Percentiles rank a stretch among this genome's conserved stretches.
These are phyloP conservation scores for Cymbopogon citratus DNA, from an alignment of 176 grass and related monocot species.

Conservation along the genomic window DNA sequence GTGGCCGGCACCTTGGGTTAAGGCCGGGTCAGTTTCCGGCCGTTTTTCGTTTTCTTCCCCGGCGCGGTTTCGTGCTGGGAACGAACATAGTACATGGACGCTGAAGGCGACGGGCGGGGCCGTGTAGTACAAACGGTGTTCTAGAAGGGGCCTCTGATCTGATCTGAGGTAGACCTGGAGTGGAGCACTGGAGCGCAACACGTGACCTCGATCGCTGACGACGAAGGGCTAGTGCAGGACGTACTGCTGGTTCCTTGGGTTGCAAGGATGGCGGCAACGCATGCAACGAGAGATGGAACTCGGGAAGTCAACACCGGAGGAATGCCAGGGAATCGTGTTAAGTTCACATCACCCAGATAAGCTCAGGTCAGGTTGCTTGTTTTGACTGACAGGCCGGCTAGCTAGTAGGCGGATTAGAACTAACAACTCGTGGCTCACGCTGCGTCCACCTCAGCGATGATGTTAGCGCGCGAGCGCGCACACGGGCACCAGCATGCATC, in stretches of 20 bases:
- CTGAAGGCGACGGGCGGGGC: neutral
- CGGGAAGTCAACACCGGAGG: neutral
- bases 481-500: neutral
- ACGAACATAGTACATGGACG: no score
- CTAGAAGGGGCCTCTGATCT: neutral
- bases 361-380: neutral
- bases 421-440: neutral
- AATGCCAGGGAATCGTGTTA: neutral
- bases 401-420: neutral
- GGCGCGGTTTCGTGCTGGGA: no score
- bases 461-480: neutral
- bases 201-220: neutral
- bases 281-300: neutral
- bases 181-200: neutral
- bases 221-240: neutral
- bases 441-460: conserved; percentile 25
- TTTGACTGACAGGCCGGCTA: neutral
- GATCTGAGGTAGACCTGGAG: no score
- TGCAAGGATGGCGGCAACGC: conserved; percentile 18
- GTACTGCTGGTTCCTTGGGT: neutral
- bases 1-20: no score
- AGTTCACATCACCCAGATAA: neutral
- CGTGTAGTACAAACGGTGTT: neutral
- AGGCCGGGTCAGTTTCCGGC: no score
- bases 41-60: no score